phyloP scores from a whole-genome alignment of 2,329 filamentous ascomycete species.

The Davidsoniella virescens region DNA sequence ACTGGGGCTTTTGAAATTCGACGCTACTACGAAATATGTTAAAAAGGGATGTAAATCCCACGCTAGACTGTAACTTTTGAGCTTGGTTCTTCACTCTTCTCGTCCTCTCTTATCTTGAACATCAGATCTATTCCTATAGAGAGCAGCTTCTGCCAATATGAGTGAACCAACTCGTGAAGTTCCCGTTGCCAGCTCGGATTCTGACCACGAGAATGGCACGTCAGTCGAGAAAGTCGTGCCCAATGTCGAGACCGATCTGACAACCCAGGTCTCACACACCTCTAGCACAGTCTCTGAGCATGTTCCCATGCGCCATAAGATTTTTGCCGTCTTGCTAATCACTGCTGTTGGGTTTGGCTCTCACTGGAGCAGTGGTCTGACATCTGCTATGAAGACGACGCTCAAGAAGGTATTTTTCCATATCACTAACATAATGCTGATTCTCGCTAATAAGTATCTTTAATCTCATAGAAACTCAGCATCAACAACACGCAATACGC shows the following conservation, averaged over 20 bases:
- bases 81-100: neutral
- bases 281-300: slow-evolving; percentile 5
- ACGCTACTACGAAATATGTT: neutral
- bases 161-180: neutral
- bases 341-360: slow-evolving; percentile 42
- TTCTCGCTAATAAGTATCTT: neutral
- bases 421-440: rapidly evolving
- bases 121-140: neutral
- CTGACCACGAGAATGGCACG: slow-evolving; percentile 3
- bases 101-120: neutral
- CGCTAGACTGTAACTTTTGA: neutral
- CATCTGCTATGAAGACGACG: slow-evolving; percentile 43
- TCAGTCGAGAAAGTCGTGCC: neutral
- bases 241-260: neutral
- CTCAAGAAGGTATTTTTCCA: slow-evolving; percentile 31
- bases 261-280: neutral
- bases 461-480: slow-evolving; percentile 26
- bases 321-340: slow-evolving; percentile 30
- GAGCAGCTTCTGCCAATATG: neutral
- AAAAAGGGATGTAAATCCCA: neutral
- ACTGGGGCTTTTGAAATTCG: neutral
- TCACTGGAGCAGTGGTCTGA: slow-evolving; percentile 43
- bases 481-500: slow-evolving; percentile 46
- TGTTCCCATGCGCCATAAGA: slow-evolving; percentile 19
- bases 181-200: neutral